Percentiles rank a stretch among this genome's conserved stretches.
These are phyloP conservation scores for Lachancea dasiensis DNA, from an alignment of 805 yeast genomes.

Conservation along the genomic window DNA sequence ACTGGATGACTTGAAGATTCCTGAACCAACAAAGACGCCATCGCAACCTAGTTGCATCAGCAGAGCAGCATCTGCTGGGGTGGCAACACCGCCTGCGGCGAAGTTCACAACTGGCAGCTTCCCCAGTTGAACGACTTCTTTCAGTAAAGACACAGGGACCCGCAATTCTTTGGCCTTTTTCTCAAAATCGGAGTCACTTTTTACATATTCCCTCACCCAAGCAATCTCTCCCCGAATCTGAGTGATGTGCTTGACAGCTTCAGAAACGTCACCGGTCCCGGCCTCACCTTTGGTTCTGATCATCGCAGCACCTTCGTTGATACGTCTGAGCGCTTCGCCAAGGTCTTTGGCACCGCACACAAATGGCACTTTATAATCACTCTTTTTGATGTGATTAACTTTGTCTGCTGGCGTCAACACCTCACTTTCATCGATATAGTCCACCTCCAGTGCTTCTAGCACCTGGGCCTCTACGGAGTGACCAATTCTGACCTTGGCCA, in stretches of 20 bases:
- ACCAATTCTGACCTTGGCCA: constrained; percentile 85
- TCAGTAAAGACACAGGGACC: constrained; percentile 51
- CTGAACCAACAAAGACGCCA: constrained; percentile 74
- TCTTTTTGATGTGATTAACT: constrained; percentile 54
- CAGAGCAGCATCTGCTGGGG: constrained; percentile 83
- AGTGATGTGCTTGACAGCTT: constrained; percentile 71
- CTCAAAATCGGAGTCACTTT: constrained; percentile 39
- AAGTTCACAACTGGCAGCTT: constrained; percentile 77
- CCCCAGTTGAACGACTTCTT: constrained; percentile 41
- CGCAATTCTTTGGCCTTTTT: constrained; percentile 50
- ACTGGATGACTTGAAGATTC: constrained; percentile 67
- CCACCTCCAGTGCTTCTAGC: constrained; percentile 63
- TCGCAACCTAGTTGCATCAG: constrained; percentile 79
- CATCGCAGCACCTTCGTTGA: constrained; percentile 83
- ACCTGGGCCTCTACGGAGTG: constrained; percentile 79
- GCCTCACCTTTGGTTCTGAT: constrained; percentile 85
- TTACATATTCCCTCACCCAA: constrained; percentile 33
- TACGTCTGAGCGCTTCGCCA: constrained; percentile 76
- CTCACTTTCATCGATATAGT: constrained; percentile 80
- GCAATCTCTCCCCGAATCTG: constrained; percentile 51
- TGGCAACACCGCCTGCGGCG: constrained; percentile 86
- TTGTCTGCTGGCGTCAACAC: constrained; percentile 81
- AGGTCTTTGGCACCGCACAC: constrained; percentile 80
- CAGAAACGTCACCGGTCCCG: constrained; percentile 82
- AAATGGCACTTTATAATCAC: constrained; percentile 61